Evolutionary conservation across 1,284 basidiomycete genomes (phyloP).

Genomic region (Peniophora sp.): DNA sequence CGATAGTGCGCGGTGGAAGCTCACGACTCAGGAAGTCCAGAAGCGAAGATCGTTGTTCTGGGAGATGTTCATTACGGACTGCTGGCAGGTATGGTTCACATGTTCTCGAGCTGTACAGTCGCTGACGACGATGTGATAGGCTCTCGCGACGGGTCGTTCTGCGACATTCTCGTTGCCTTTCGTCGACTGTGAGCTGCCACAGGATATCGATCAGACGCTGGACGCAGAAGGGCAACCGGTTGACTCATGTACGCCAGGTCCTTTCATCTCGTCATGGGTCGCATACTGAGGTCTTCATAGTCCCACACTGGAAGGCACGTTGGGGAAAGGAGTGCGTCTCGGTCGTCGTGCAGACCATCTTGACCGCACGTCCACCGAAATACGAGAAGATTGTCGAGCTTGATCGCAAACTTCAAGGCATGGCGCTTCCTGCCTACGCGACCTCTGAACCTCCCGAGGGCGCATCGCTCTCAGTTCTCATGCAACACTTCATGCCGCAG

Average conservation of each 20-base stretch:
- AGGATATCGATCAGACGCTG: constrained; percentile 44
- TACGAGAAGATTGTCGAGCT: constrained; percentile 56
- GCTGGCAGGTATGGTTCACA: constrained; percentile 51
- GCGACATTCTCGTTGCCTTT: constrained; percentile 60
- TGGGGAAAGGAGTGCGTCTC: constrained; percentile 64
- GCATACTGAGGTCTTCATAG: constrained; percentile 24
- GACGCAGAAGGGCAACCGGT: constrained; percentile 42
- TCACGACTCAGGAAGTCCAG: constrained; percentile 51
- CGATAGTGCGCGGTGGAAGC: constrained; percentile 60
- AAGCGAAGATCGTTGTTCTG: constrained; percentile 64
- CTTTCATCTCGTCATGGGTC: neutral
- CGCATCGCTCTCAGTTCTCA: constrained; percentile 38
- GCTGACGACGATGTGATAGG: constrained; percentile 25
- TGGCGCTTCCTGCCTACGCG: constrained; percentile 49
- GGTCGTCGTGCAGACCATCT: constrained; percentile 53
- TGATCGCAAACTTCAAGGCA: constrained; percentile 55
- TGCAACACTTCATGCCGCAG: constrained; percentile 58
- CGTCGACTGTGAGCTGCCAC: constrained; percentile 57
- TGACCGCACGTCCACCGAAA: constrained; percentile 57
- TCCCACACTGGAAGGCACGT: constrained; percentile 64
- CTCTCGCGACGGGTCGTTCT: constrained; percentile 54
- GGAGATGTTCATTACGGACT: constrained; percentile 64
- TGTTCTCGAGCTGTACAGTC: neutral
- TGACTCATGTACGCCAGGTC: constrained; percentile 40
- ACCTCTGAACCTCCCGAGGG: constrained; percentile 33